These are phyloP conservation scores for Scutellaria barbata DNA, from an alignment of 257 asterid species.

Conservation along the genomic window DNA sequence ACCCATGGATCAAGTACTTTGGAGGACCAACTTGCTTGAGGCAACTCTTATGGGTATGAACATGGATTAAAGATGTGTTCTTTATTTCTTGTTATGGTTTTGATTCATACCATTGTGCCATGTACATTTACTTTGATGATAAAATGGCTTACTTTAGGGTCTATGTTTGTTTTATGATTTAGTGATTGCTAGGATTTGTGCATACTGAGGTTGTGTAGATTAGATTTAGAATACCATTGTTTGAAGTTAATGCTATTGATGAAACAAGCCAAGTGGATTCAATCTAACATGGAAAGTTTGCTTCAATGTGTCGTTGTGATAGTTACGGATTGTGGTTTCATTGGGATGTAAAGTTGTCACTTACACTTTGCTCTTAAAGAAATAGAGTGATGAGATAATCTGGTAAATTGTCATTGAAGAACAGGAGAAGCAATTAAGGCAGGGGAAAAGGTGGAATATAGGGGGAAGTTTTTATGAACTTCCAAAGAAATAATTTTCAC, in stretches of 20 bases:
- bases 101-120: slow-evolving; percentile 23
- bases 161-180: slow-evolving; percentile 17
- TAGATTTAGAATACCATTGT: background rate
- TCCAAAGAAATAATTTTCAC: background rate
- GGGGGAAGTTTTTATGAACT: background rate
- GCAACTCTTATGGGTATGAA: slow-evolving; percentile 95
- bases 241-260: background rate
- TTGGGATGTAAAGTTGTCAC: background rate
- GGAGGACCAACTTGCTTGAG: slow-evolving; percentile 96
- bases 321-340: background rate
- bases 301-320: background rate
- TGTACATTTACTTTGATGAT: background rate
- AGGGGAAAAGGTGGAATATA: slow-evolving; percentile 3
- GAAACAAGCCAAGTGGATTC: background rate
- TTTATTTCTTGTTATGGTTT: slow-evolving; percentile 13
- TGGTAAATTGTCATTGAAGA: background rate
- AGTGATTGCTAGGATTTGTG: background rate
- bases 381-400: background rate
- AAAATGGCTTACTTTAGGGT: background rate
- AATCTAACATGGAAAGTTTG: background rate
- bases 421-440: background rate
- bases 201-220: slow-evolving; percentile 16
- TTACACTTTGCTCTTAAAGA: background rate
- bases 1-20: slow-evolving; percentile 97
- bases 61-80: background rate